phyloP scores from a whole-genome alignment of 441 rosid genomes.

The Gossypium laxum region DNA sequence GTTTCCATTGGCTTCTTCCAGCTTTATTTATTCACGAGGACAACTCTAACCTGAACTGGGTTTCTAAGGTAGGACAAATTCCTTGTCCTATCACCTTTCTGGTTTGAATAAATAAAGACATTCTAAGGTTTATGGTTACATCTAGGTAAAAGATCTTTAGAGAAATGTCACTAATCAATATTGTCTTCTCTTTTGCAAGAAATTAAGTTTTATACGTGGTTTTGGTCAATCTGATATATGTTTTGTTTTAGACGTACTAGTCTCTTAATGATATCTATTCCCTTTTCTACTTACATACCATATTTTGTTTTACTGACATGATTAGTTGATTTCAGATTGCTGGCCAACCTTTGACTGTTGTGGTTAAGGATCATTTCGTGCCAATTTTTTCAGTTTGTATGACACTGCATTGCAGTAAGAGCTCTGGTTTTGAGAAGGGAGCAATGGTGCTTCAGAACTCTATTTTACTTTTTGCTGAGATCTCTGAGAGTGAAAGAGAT shows the following conservation, averaged over 20 bases:
- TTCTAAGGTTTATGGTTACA: not conserved
- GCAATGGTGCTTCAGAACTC: constrained; percentile 63
- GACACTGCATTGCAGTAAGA: constrained; percentile 65
- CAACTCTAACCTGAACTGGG: constrained; percentile 54
- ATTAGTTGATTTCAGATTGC: constrained; percentile 51
- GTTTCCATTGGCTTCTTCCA: constrained; percentile 91
- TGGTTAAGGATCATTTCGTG: constrained; percentile 72
- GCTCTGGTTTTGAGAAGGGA: constrained; percentile 49
- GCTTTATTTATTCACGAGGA: constrained; percentile 64
- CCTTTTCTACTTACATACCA: not conserved
- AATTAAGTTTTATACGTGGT: constrained; percentile 7
- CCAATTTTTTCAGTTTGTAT: constrained; percentile 80
- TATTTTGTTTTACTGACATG: constrained; percentile 11
- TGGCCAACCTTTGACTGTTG: constrained; percentile 46
- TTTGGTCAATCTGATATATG: not conserved
- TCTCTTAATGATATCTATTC: not conserved
- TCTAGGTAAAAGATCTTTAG: not conserved
- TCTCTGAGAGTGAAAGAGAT: constrained; percentile 83
- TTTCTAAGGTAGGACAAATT: constrained; percentile 55
- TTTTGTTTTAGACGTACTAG: not conserved
- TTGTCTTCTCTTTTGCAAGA: not conserved
- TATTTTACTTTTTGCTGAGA: constrained; percentile 54
- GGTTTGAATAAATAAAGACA: constrained; percentile 2
- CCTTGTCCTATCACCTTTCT: constrained; percentile 6
- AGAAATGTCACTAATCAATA: not conserved